Conservation (phyloP, 2,329 filamentous ascomycete genomes). For the Claviceps monticola region DNA sequence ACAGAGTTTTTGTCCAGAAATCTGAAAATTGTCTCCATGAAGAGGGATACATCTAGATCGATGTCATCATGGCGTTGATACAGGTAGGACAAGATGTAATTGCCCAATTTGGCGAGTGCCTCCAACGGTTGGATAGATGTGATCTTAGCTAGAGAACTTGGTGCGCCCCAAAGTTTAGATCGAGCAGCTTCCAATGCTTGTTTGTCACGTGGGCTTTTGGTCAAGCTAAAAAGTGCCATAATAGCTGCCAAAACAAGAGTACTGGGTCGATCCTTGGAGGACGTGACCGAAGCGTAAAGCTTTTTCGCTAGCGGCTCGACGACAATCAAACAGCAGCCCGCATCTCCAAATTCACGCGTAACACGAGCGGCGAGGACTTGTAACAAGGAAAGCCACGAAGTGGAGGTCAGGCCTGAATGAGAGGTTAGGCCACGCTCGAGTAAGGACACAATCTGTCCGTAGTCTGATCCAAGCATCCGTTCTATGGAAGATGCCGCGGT, state of each 20-base stretch:
- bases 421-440: constrained; percentile 46
- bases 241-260: constrained; percentile 22
- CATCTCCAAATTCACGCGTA: constrained; percentile 50
- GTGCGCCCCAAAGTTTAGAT: constrained; percentile 45
- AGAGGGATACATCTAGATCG: constrained; percentile 12
- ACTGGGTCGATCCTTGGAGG: constrained; percentile 5
- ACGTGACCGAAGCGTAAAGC: constrained; percentile 23
- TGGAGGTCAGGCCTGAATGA: constrained; percentile 32
- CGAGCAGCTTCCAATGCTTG: constrained; percentile 52
- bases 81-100: constrained; percentile 34
- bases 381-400: constrained; percentile 42
- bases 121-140: constrained; percentile 51
- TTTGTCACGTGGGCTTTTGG: constrained; percentile 43
- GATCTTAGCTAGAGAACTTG: constrained; percentile 13
- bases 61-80: constrained; percentile 34
- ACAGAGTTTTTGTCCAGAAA: constrained; percentile 19
- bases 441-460: constrained; percentile 54
- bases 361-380: constrained; percentile 41
- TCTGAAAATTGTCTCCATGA: constrained; percentile 15
- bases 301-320: constrained; percentile 56
- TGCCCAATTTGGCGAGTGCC: constrained; percentile 48
- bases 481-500: constrained; percentile 11
- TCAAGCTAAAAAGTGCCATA: constrained; percentile 25
- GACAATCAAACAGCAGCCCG: constrained; percentile 49
- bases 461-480: constrained; percentile 48